phyloP scores from a whole-genome alignment of 2,329 filamentous ascomycete genomes.

The Fusarium mangiferae region DNA sequence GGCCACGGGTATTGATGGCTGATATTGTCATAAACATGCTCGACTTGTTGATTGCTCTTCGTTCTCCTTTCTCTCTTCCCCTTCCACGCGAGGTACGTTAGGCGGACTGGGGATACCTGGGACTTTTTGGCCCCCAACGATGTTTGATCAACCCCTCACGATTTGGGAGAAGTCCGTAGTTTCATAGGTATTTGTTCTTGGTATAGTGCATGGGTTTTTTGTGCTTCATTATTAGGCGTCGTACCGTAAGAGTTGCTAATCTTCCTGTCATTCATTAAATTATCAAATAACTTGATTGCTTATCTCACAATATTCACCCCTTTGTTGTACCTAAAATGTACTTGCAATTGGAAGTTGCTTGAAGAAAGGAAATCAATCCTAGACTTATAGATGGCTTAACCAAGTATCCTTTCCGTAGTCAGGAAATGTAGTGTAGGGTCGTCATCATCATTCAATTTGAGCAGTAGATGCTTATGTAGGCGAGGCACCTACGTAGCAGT shows the following conservation, averaged over 20 bases:
- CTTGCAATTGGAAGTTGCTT: background rate
- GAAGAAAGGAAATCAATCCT: background rate
- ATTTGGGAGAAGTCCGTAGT: background rate
- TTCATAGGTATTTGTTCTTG: background rate
- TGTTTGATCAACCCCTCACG: background rate
- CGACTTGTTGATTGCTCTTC: background rate
- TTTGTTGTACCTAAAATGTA: background rate
- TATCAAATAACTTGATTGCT: background rate
- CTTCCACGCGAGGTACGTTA: background rate
- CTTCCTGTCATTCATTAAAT: background rate
- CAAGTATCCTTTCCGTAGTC: background rate
- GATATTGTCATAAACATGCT: background rate
- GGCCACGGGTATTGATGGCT: background rate
- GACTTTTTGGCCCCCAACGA: constrained; percentile 6
- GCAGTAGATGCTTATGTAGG: background rate
- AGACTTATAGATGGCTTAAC: background rate
- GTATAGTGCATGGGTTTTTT: background rate
- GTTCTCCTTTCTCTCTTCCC: background rate
- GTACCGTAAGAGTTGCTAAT: background rate
- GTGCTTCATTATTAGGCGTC: background rate
- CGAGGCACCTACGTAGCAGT: background rate
- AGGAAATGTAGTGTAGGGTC: background rate
- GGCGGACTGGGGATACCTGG: background rate
- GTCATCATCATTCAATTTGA: background rate
- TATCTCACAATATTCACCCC: background rate